These are phyloP conservation scores for Cladophialophora yegresii DNA, from an alignment of 2,329 filamentous ascomycete genomes.

Conservation along the genomic window DNA sequence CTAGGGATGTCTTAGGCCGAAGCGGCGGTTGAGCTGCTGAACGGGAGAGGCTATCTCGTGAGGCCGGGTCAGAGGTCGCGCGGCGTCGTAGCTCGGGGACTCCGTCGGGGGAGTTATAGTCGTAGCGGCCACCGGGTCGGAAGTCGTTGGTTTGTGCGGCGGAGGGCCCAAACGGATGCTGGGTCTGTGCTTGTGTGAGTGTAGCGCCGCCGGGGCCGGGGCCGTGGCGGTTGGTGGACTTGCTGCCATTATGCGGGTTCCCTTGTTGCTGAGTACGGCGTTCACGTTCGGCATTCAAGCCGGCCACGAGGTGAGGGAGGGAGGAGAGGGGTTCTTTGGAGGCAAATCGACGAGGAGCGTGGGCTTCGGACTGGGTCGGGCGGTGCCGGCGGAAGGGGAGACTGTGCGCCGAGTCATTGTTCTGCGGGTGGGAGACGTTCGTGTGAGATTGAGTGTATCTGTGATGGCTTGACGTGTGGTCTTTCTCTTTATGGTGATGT, in stretches of 20 bases:
- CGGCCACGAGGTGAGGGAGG: conserved; percentile 30
- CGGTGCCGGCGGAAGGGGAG: conserved; percentile 23
- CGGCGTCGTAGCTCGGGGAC: conserved; percentile 17
- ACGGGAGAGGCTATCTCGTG: conserved; percentile 7
- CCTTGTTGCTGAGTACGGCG: conserved; percentile 9
- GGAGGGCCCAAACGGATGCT: conserved; percentile 21
- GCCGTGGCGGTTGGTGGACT: not conserved
- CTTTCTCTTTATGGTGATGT: conserved; percentile 23
- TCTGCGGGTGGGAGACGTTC: conserved; percentile 3
- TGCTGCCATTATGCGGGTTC: not conserved
- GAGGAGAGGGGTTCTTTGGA: conserved; percentile 20
- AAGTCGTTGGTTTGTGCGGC: conserved; percentile 18
- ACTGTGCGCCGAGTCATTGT: conserved; percentile 12
- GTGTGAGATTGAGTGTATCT: conserved; percentile 22
- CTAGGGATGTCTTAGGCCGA: conserved; percentile 25
- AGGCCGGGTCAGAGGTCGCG: conserved; percentile 19
- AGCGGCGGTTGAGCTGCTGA: conserved; percentile 14
- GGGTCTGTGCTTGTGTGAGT: conserved; percentile 2
- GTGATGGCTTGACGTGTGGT: conserved; percentile 7
- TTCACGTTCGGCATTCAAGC: conserved; percentile 29
- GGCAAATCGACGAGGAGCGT: conserved; percentile 10
- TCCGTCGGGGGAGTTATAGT: conserved; percentile 7
- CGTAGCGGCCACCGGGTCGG: conserved; percentile 22
- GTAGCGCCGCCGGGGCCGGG: not conserved
- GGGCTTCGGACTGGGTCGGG: conserved; percentile 27